Evolutionary conservation across 306 rosid genomes (phyloP).

Genomic region (Datisca glomerata): DNA sequence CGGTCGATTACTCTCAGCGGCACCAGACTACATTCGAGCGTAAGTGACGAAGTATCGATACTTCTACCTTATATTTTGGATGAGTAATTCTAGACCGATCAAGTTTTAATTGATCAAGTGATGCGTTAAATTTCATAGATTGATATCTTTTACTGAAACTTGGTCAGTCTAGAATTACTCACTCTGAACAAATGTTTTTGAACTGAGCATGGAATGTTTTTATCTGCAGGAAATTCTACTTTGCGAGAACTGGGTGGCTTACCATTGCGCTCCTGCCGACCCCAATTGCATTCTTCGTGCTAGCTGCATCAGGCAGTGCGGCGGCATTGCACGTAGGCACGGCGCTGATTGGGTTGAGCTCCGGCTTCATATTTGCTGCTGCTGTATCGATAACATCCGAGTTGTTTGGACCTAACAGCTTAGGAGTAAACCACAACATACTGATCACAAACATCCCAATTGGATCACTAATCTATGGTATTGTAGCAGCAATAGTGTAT

Average conservation of each 20-base stretch:
- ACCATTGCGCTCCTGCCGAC: conserved; percentile 76
- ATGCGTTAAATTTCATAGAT: no score
- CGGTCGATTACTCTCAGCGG: conserved; percentile 93
- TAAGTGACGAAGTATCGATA: conserved; percentile 16
- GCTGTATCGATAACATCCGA: conserved; percentile 90
- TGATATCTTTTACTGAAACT: no score
- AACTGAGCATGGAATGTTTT: background rate
- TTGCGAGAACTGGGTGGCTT: conserved; percentile 96
- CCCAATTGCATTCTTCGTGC: conserved; percentile 66
- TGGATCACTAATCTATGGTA: conserved; percentile 79
- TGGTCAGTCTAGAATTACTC: no score
- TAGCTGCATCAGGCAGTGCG: conserved; percentile 41
- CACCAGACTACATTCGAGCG: conserved; percentile 75
- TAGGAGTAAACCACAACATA: conserved; percentile 86
- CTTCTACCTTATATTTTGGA: no score
- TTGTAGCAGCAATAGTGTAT: conserved; percentile 66
- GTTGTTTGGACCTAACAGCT: conserved; percentile 73
- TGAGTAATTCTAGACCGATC: no score
- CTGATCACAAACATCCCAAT: conserved; percentile 84
- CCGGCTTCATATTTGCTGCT: conserved; percentile 92
- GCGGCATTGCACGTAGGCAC: conserved; percentile 46
- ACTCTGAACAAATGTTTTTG: no score
- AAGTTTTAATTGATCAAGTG: no score
- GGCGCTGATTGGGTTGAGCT: conserved; percentile 73
- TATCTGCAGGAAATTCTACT: conserved; percentile 59